phyloP scores from a whole-genome alignment of 805 yeast genomes.

The Saccharomycopsis sp. region DNA sequence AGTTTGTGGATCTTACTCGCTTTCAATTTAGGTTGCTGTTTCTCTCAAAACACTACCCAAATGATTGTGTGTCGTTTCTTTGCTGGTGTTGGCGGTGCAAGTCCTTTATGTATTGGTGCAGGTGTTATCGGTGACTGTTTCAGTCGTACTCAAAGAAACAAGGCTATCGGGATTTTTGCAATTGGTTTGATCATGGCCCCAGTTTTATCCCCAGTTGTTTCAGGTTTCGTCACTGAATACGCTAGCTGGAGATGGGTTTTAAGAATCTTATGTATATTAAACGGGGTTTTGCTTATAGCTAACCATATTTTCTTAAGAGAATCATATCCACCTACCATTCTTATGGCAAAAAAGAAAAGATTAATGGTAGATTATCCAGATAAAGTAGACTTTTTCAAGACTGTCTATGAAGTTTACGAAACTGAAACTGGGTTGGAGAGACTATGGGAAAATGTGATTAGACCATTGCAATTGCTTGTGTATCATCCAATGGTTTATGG shows the following conservation, averaged over 20 bases:
- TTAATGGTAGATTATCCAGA: constrained; percentile 29
- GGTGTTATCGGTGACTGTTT: constrained; percentile 61
- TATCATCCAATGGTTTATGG: constrained; percentile 61
- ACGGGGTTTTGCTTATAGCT: constrained; percentile 38
- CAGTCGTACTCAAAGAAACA: constrained; percentile 42
- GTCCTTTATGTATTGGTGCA: constrained; percentile 63
- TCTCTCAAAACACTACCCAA: constrained; percentile 47
- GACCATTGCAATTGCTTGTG: constrained; percentile 49
- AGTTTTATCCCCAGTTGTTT: constrained; percentile 47
- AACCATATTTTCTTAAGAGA: constrained; percentile 45
- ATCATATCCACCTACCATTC: constrained; percentile 50
- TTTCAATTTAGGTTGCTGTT: constrained; percentile 55
- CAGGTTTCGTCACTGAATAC: constrained; percentile 49
- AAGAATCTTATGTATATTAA: constrained; percentile 47
- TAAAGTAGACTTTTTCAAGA: constrained; percentile 42
- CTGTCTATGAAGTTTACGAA: constrained; percentile 49
- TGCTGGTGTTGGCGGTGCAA: constrained; percentile 61
- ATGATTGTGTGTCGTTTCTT: constrained; percentile 52
- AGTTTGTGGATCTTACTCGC: constrained; percentile 42
- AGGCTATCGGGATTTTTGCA: constrained; percentile 50
- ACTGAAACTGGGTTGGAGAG: constrained; percentile 34
- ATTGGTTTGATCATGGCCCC: constrained; percentile 52
- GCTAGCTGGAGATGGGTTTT: constrained; percentile 60
- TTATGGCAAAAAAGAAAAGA: constrained; percentile 36
- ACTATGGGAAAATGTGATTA: constrained; percentile 36